These are phyloP conservation scores for Lasiodiplodia sp. DNA, from an alignment of 2,329 filamentous ascomycete genomes.

Conservation along the genomic window DNA sequence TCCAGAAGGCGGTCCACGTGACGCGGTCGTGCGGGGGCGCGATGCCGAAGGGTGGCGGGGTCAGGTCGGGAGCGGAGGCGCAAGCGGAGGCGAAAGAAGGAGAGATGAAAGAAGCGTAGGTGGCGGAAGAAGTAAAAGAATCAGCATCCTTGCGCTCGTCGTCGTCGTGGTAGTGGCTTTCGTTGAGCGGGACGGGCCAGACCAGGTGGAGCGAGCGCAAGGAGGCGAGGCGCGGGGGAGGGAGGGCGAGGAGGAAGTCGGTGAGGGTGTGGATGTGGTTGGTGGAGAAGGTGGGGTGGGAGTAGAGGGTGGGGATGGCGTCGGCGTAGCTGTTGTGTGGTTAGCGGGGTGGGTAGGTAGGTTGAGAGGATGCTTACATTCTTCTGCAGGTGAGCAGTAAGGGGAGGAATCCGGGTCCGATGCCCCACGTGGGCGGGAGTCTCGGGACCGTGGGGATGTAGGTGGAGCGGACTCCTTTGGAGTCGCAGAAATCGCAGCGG, in stretches of 20 bases:
- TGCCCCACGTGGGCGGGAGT: too few species aligned
- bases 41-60: too few species aligned
- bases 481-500: too few species aligned
- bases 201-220: neutral
- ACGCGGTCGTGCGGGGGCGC: neutral
- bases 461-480: neutral
- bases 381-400: neutral
- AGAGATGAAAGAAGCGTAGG: too few species aligned
- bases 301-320: neutral
- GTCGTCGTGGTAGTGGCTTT: neutral
- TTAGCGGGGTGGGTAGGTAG: neutral
- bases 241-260: neutral
- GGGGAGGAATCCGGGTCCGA: neutral
- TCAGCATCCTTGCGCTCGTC: neutral
- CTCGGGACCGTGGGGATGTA: neutral
- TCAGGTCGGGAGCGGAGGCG: neutral
- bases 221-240: neutral
- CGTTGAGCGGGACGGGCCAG: neutral
- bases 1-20: neutral
- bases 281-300: neutral
- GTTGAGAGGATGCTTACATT: neutral
- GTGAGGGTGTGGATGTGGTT: neutral
- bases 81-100: neutral
- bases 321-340: constrained; percentile 1
- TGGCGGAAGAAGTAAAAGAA: too few species aligned